Evolutionary conservation across 148 eudicot genomes (phyloP).

Genomic region (Polygonum aviculare): DNA sequence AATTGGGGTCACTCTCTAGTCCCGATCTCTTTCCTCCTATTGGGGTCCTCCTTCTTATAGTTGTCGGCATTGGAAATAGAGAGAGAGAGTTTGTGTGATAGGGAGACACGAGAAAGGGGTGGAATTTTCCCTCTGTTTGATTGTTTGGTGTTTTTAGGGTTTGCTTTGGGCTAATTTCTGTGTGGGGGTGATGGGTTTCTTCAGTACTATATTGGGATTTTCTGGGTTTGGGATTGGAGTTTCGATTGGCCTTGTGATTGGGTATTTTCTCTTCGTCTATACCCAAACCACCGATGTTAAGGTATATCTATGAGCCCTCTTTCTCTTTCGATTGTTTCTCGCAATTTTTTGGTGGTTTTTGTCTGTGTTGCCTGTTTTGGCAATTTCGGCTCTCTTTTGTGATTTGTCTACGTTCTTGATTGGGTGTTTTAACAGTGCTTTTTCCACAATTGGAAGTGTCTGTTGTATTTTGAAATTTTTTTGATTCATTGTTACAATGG

Average conservation of each 20-base stretch:
- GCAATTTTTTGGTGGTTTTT: not conserved
- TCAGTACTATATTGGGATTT: slow-evolving; percentile 55
- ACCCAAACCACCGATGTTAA: slow-evolving; percentile 60
- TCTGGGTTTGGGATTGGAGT: slow-evolving; percentile 72
- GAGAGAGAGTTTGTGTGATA: not conserved
- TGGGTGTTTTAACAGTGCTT: not conserved
- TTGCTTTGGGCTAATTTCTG: not conserved
- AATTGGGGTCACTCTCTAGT: not conserved
- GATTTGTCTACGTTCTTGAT: not conserved
- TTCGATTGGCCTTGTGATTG: slow-evolving; percentile 57
- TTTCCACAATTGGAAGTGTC: not conserved
- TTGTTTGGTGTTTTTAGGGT: not conserved
- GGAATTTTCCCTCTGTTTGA: not conserved
- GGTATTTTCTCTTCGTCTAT: slow-evolving; percentile 64
- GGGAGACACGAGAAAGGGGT: not conserved
- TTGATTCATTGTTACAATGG: not conserved
- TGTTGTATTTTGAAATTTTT: not conserved
- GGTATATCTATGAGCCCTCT: slow-evolving; percentile 23
- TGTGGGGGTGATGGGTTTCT: slow-evolving; percentile 43
- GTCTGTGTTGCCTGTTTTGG: not conserved
- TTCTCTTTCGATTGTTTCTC: not conserved
- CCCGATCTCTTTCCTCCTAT: not conserved
- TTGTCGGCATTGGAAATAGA: not conserved
- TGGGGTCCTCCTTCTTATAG: not conserved
- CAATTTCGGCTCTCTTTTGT: not conserved